Conservation (phyloP, 495 filamentous ascomycete species). For the Talaromyces adpressus region DNA sequence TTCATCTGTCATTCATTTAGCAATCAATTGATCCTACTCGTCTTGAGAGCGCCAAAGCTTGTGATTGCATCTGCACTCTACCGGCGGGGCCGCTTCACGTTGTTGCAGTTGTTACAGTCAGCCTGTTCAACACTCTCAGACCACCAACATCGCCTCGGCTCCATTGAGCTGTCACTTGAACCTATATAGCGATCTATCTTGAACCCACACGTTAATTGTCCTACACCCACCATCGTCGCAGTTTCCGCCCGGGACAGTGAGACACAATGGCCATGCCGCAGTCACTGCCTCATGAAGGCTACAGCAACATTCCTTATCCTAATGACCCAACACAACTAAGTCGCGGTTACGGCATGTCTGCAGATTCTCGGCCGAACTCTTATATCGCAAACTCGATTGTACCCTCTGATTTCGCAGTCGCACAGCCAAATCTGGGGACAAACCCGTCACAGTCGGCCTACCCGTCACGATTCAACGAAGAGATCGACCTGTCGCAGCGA, state of each 20-base stretch:
- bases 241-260: background rate
- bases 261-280: constrained; percentile 35
- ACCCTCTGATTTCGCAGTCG: constrained; percentile 26
- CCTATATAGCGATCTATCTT: background rate
- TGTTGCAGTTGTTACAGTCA: background rate
- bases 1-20: background rate
- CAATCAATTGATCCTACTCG: background rate
- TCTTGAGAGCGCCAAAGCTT: background rate
- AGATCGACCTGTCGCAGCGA: constrained; percentile 63
- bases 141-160: background rate
- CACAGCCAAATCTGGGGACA: constrained; percentile 20
- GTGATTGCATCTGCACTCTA: background rate
- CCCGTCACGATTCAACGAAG: constrained; percentile 56
- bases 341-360: constrained; percentile 26
- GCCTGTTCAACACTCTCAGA: background rate
- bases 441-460: constrained; percentile 38
- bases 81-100: background rate
- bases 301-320: constrained; percentile 23
- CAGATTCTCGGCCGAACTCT: constrained; percentile 32
- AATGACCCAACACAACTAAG: constrained; percentile 21
- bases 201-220: background rate
- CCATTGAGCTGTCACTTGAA: background rate
- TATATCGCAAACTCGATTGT: constrained; percentile 25
- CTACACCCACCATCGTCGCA: background rate
- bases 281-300: constrained; percentile 37